Evolutionary conservation across 225 moss, liverwort and hornwort species (phyloP), one percentile per base, ranked within the genome.

Genomic region (Thuidium tamariscinum): DNA sequence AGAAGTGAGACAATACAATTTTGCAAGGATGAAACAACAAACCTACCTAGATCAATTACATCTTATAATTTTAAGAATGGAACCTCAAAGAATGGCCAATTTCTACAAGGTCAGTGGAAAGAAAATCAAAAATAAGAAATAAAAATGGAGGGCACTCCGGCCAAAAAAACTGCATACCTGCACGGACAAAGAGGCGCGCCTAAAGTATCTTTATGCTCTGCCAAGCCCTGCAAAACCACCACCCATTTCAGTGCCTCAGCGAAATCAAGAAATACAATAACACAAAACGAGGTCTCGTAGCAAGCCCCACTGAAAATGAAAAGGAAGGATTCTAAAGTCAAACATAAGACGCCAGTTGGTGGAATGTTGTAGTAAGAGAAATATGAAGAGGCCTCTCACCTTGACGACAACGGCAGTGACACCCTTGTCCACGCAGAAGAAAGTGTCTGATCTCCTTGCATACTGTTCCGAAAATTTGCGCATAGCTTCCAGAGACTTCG

Each of bases 381-480:
- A 57, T 27, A 65, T 60, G 59, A 61, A 81, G 32, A 68, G 44
- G 5, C 41, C 81, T 49, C 54, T 51, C 89, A 97, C 98, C 95
- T 99, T 97, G 41, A 99, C 92, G 57, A 99, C 98, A 61, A 99
- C 97, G 34, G 98, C 94, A 21, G 98, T 96, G 82, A 97, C 97
- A 80, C 98, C 96, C 87, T 99, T 97, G 85, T 97, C 98, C n/a
- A 89, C 88, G 77, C 98, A 99, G 85, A 99, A 96, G 76, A 89
- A 99, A 23, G 98, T 97, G 21, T 90, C 96, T 17, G 98, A 94
- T 74, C 82, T 93, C 88, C 93, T 93, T 49, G 96, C 96, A 88
- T 97, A 99, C 80, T 99, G 98, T 91, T 99, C 97, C n/a, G 98
- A 97, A 70, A 99, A 99, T 88, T 97, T 99, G 66, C 97, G 98